phyloP scores from a whole-genome alignment of 2,329 filamentous ascomycete genomes.

The Claviceps sp. region DNA sequence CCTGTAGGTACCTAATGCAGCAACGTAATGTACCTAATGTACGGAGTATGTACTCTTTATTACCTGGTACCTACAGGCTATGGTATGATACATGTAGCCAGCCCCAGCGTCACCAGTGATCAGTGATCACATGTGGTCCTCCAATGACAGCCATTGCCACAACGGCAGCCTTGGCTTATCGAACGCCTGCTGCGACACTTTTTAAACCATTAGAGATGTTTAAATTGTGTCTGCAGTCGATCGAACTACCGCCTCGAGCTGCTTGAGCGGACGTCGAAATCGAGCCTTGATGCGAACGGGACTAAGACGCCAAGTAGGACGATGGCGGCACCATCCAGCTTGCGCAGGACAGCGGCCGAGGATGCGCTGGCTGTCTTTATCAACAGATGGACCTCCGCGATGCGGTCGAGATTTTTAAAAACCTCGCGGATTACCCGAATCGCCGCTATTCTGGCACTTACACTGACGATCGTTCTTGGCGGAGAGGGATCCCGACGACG shows the following conservation, averaged over 20 bases:
- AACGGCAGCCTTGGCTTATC: too few relatives aligned
- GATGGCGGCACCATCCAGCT: slow-evolving; percentile 83
- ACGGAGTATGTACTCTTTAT: too few relatives aligned
- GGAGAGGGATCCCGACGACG: slow-evolving; percentile 68
- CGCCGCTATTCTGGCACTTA: slow-evolving; percentile 61
- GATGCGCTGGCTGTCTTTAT: slow-evolving; percentile 53
- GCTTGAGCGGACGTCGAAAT: neutral
- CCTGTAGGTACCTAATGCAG: too few relatives aligned
- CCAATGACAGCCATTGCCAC: too few relatives aligned
- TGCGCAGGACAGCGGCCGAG: slow-evolving; percentile 51
- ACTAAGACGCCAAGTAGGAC: neutral
- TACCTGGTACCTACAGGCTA: too few relatives aligned
- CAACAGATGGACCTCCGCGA: slow-evolving; percentile 41
- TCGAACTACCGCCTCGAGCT: neutral
- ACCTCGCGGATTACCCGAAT: slow-evolving; percentile 61
- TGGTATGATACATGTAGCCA: too few relatives aligned
- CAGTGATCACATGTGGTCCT: too few relatives aligned
- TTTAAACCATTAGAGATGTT: too few relatives aligned
- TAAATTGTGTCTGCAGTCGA: too few relatives aligned
- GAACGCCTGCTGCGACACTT: too few relatives aligned
- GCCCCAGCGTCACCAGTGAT: too few relatives aligned
- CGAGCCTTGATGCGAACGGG: neutral
- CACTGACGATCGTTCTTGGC: slow-evolving; percentile 64
- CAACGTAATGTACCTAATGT: too few relatives aligned
- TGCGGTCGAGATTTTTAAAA: slow-evolving; percentile 41